Base-by-base conservation (phyloP, 345 rosid genomes). In the Excoecaria agallocha region DNA sequence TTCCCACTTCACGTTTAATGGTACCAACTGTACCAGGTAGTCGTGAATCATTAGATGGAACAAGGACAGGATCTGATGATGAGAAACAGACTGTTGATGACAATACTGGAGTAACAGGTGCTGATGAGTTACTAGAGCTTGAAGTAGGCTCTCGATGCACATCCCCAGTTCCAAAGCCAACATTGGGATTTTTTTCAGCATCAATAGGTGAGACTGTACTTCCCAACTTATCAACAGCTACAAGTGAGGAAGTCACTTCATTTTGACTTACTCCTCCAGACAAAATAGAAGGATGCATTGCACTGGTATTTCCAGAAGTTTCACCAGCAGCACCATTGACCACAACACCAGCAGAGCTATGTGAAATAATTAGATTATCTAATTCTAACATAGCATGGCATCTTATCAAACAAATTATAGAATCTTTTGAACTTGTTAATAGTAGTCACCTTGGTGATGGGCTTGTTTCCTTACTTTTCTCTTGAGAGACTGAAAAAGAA, bases 1-100 rank as follows among this genome's bases (percentile, higher is more conserved):
- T 78, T 82, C 87, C 87, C 59, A 82, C 86, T 73, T 87, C 87
- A 52, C 80, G 80, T 75, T 84, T 89, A 59, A 85, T 87, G 16
- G 83, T 63, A 74, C 90, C 84, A 74, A 77, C 85, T 17, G 79
- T 74, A 72, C 85, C 74, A 38, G 78, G 83, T 41, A 69, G 68
- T 55, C 70, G 56, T 24, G 75, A 71, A 75, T 87, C 91, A 85
- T 70, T 69, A 58, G 89, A 87, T 67, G 88, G 87, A 67, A 82
- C 74, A 69, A 86, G 70, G 71, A 88, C 89, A 75, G 90, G 87
- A 83, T 91, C 89, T 4, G 89, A 89, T 58, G 94, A 82, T 10
- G 86, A 80, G 74, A 85, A 86, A 75, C 85, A 88, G 62, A 84
- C 82, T 70, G 88, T 75, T 46, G 94, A 76, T 66, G 90, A 85